These are phyloP conservation scores for Clavulina sp. DNA, from an alignment of 768 basidiomycete species.

Conservation along the genomic window DNA sequence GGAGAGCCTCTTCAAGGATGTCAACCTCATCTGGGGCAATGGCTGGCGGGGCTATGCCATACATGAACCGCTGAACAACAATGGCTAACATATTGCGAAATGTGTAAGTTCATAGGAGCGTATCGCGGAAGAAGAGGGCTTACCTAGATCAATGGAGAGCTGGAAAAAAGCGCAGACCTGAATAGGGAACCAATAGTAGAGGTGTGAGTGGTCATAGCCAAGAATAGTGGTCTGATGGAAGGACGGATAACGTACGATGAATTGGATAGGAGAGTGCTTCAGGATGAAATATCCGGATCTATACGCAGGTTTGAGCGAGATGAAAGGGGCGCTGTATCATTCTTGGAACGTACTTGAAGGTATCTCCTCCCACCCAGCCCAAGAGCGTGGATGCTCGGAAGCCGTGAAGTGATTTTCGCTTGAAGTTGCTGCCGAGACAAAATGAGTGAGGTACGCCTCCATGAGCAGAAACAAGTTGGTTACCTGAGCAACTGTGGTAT, in stretches of 20 bases:
- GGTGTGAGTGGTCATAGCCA: not conserved
- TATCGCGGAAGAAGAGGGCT: conserved; percentile 17
- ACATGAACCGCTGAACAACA: conserved; percentile 51
- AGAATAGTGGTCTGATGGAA: not conserved
- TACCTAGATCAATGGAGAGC: conserved; percentile 59
- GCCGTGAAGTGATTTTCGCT: conserved; percentile 62
- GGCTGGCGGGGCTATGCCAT: conserved; percentile 49
- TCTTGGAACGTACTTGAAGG: conserved; percentile 49
- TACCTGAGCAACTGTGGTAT: conserved; percentile 71
- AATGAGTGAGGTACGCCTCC: conserved; percentile 1
- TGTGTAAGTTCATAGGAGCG: not conserved
- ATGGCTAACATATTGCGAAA: conserved; percentile 28
- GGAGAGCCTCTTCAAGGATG: conserved; percentile 49
- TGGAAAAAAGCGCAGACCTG: conserved; percentile 64
- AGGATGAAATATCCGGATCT: conserved; percentile 72
- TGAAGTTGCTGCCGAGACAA: conserved; percentile 42
- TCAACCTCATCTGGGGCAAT: conserved; percentile 38
- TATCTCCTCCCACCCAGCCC: conserved; percentile 72
- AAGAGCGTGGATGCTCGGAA: conserved; percentile 68
- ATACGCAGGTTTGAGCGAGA: not conserved
- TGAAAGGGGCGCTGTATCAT: conserved; percentile 6
- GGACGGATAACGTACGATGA: conserved; percentile 25
- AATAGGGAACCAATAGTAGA: not conserved
- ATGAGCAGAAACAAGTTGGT: conserved; percentile 9
- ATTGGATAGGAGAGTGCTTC: conserved; percentile 54